Evolutionary conservation across 2,329 filamentous ascomycete genomes (phyloP), one percentile per base, ranked within the genome.

Genomic region (Hymenoscyphus repandus): DNA sequence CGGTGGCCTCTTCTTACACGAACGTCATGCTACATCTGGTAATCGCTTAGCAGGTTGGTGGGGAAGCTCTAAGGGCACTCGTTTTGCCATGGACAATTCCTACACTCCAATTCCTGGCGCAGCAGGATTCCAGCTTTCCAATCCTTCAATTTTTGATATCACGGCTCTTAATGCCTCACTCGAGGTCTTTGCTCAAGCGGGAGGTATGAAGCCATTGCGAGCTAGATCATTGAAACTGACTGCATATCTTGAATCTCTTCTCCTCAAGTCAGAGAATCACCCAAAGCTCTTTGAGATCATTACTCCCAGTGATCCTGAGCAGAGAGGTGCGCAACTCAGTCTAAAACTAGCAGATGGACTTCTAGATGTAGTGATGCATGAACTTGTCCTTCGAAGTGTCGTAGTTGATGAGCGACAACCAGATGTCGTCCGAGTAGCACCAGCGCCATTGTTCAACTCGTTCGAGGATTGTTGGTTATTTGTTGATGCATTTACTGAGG

Each of bases 1-100:
- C 57, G 87, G 80, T 15, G 86, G 83, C 0, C 68, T 86, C 18
- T 92, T 90, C 62, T 80, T 92, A 18, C 85, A 91, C 64, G 77
- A 85, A 53, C 74, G 72, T 31, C 55, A 66, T 38, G 55, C 57
- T 12, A 15, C 53, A 2, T 51, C 51, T 11, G 45, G 47, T n/a
- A 80, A 80, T 41, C 76, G 86, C 11, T 69, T 91, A 9, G 77
- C 81, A n/a, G 88, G 88, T 10, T 92, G 88, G 88, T 92, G 87
- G 86, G 87, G 87, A 27, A 85, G 82, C 51, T 80, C 86, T 66
- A 88, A 87, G 62, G 67, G 67, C 39, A 81, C 75, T 30, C 74
- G 88, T 2, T 91, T 92, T 66, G 71, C 73, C n/a, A 91, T 91
- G 88, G 78, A 80, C n/a, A 90, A 85, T 45, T 64, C 76, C 66